These are phyloP conservation scores for Ceriops decandra DNA, from an alignment of 345 rosid species.

Conservation along the genomic window DNA sequence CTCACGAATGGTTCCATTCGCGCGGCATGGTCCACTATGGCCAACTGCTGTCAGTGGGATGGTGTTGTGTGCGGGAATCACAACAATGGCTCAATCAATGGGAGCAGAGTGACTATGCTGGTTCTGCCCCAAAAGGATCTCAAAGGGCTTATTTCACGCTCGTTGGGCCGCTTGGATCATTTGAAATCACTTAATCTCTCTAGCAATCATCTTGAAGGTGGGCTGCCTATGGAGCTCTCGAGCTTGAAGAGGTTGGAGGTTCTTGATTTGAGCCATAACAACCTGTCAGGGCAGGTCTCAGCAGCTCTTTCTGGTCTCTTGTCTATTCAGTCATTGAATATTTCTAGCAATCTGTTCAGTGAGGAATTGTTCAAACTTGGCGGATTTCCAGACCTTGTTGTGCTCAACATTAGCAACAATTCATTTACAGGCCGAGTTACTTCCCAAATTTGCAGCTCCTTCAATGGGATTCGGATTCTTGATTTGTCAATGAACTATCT, in stretches of 20 bases:
- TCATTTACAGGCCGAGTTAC: conserved; percentile 50
- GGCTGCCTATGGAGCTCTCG: conserved; percentile 56
- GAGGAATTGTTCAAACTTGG: conserved; percentile 49
- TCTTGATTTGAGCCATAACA: conserved; percentile 89
- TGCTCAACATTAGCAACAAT: conserved; percentile 75
- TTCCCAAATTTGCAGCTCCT: conserved; percentile 49
- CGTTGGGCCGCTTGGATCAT: conserved; percentile 52
- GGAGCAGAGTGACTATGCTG: conserved; percentile 53
- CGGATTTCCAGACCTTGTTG: conserved; percentile 46
- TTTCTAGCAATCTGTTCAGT: conserved; percentile 61
- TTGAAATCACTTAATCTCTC: conserved; percentile 69
- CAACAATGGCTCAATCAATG: conserved; percentile 26
- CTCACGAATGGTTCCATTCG: conserved; percentile 49
- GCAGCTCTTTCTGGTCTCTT: conserved; percentile 49
- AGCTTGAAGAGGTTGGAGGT: conserved; percentile 59
- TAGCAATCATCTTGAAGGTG: conserved; percentile 53
- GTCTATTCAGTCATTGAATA: conserved; percentile 50
- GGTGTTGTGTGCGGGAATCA: conserved; percentile 64
- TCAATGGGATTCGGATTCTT: conserved; percentile 46
- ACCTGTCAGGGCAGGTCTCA: conserved; percentile 56
- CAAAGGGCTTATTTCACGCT: conserved; percentile 45
- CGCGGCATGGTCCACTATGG: conserved; percentile 46
- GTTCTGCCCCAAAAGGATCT: conserved; percentile 50
- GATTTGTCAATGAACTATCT: conserved; percentile 72
- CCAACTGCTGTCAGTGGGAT: conserved; percentile 70